These are phyloP conservation scores for Gastrolobium villosum DNA, from an alignment of 306 rosid genomes.

Conservation along the genomic window DNA sequence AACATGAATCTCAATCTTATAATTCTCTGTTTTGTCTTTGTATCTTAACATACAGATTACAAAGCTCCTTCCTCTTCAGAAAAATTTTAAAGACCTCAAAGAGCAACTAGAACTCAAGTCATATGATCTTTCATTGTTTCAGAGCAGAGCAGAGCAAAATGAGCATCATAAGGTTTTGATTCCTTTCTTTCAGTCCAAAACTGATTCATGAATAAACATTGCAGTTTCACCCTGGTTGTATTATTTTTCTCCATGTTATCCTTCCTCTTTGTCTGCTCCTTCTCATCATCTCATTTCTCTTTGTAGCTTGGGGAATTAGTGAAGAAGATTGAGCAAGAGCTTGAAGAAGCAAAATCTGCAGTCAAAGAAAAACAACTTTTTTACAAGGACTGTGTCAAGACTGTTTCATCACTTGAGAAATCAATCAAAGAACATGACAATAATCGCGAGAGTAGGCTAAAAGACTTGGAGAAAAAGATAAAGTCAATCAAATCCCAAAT, in stretches of 20 bases:
- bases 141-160: conserved; percentile 92
- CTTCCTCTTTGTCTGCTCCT: conserved; percentile 31
- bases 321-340: conserved; percentile 87
- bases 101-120: conserved; percentile 81
- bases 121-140: conserved; percentile 86
- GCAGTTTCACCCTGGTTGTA: conserved; percentile 16
- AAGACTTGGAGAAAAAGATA: conserved; percentile 83
- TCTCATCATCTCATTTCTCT: conserved; percentile 37
- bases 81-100: conserved; percentile 74
- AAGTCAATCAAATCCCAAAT: conserved; percentile 75
- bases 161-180: conserved; percentile 93
- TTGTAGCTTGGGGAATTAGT: conserved; percentile 89
- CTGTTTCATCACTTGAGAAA: conserved; percentile 78
- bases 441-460: conserved; percentile 82
- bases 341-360: conserved; percentile 77
- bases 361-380: conserved; percentile 69
- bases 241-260: conserved; percentile 25
- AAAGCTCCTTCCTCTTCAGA: conserved; percentile 83
- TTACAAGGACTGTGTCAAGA: conserved; percentile 68
- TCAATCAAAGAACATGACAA: conserved; percentile 86
- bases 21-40: conserved; percentile 32
- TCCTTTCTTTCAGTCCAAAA: conserved; percentile 32
- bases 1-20: conserved; percentile 26
- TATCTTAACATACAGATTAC: conserved; percentile 67
- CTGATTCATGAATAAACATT: background rate